These are phyloP conservation scores for Hermanozyma aechmeae DNA, from an alignment of 805 yeast genomes.

Conservation along the genomic window DNA sequence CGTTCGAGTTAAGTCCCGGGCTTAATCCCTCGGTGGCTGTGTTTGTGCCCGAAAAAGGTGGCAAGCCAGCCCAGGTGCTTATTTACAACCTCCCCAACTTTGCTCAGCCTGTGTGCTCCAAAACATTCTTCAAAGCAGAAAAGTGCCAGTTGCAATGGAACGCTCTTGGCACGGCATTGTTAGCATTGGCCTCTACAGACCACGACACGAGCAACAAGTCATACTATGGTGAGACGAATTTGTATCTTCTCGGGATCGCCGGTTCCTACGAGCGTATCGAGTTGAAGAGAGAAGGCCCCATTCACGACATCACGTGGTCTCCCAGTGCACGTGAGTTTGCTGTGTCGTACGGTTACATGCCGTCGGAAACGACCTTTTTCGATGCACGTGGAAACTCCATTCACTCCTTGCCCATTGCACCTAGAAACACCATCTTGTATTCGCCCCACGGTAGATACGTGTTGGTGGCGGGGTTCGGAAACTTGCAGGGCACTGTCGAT, in stretches of 20 bases:
- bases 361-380: slow-evolving; percentile 88
- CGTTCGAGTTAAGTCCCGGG: slow-evolving; percentile 75
- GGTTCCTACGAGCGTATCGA: slow-evolving; percentile 86
- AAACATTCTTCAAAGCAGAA: slow-evolving; percentile 93
- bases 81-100: slow-evolving; percentile 75
- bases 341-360: slow-evolving; percentile 96
- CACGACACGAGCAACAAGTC: slow-evolving; percentile 90
- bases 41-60: slow-evolving; percentile 77
- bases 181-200: slow-evolving; percentile 92
- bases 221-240: slow-evolving; percentile 92
- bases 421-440: slow-evolving; percentile 82
- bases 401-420: slow-evolving; percentile 73
- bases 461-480: slow-evolving; percentile 95
- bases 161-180: slow-evolving; percentile 82
- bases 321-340: slow-evolving; percentile 96
- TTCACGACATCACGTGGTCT: slow-evolving; percentile 96
- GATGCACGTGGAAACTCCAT: slow-evolving; percentile 88
- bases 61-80: slow-evolving; percentile 83
- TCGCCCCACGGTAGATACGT: slow-evolving; percentile 92
- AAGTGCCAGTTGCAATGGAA: slow-evolving; percentile 91
- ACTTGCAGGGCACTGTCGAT: slow-evolving; percentile 93
- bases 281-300: slow-evolving; percentile 89
- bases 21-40: slow-evolving; percentile 84
- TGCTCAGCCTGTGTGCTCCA: slow-evolving; percentile 70
- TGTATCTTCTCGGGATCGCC: slow-evolving; percentile 84